Conservation (phyloP, 805 yeast genomes). For the Ogataea paradorogensis region DNA sequence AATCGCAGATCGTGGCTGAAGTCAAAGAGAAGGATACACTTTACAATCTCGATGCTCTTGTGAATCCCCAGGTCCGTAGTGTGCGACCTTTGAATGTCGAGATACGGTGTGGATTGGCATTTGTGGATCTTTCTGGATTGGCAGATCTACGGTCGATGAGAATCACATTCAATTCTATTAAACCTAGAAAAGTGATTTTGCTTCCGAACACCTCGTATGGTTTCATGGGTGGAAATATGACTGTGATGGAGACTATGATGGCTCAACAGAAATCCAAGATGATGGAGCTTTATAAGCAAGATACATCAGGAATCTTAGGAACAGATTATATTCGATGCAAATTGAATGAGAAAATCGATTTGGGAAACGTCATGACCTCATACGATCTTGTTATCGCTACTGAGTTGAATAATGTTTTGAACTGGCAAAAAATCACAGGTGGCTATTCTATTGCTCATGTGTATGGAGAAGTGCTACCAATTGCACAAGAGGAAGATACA, state of each 20-base stretch:
- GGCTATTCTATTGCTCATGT: constrained; percentile 82
- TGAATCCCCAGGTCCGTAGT: constrained; percentile 23
- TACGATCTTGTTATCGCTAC: constrained; percentile 70
- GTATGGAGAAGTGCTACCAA: constrained; percentile 52
- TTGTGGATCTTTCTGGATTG: constrained; percentile 76
- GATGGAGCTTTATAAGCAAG: constrained; percentile 16
- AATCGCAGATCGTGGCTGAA: constrained; percentile 28
- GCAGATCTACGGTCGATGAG: constrained; percentile 81
- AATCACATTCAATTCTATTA: constrained; percentile 72
- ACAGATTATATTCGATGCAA: constrained; percentile 31
- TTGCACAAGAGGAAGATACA: constrained; percentile 13
- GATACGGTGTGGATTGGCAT: constrained; percentile 69
- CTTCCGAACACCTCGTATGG: constrained; percentile 26
- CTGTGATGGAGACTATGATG: constrained; percentile 21
- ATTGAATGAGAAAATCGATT: constrained; percentile 41
- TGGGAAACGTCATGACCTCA: constrained; percentile 51
- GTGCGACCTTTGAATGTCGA: constrained; percentile 29
- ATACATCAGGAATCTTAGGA: constrained; percentile 16
- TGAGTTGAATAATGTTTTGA: constrained; percentile 52
- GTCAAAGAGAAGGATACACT: constrained; percentile 17
- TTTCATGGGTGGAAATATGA: constrained; percentile 23
- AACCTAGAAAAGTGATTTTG: constrained; percentile 70
- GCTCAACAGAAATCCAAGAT: constrained; percentile 21
- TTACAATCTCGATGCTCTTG: constrained; percentile 24
- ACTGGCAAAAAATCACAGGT: constrained; percentile 84